Conservation (phyloP, 2,329 filamentous ascomycete genomes). For the Penicillium nordicum region DNA sequence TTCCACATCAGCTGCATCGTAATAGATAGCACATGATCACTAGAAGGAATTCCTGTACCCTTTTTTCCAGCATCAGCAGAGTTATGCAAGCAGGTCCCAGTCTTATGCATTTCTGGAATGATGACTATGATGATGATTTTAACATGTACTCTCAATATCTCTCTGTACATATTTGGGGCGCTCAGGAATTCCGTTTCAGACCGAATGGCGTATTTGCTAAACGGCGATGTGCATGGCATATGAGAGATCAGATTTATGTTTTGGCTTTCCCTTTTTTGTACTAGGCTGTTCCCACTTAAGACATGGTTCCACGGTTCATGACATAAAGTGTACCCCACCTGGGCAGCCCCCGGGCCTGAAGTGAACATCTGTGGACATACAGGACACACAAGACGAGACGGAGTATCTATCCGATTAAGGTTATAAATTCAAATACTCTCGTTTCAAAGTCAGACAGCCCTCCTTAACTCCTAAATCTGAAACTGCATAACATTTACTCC, state of each 20-base stretch:
- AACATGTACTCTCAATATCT: not conserved
- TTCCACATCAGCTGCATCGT: conserved; percentile 1
- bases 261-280: conserved; percentile 2
- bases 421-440: not conserved
- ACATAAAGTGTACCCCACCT: not conserved
- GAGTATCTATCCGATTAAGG: not conserved
- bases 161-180: conserved; percentile 16
- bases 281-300: not conserved
- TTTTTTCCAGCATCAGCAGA: not conserved
- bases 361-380: not conserved
- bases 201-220: conserved; percentile 1
- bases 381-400: not conserved
- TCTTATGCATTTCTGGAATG: not conserved
- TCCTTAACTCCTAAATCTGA: not conserved
- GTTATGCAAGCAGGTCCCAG: conserved; percentile 1
- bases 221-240: conserved; percentile 19
- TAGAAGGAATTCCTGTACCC: not conserved
- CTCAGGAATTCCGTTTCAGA: conserved; percentile 14
- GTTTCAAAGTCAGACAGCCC: conserved; percentile 1
- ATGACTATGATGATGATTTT: not conserved
- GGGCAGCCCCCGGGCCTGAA: too few species aligned
- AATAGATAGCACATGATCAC: conserved; percentile 12
- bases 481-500: not conserved
- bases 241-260: conserved; percentile 22
- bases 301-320: not conserved